Percentiles rank a stretch among this genome's conserved stretches.
Conservation (phyloP, 129 eudicot species). For the Cynara cardunculus region DNA sequence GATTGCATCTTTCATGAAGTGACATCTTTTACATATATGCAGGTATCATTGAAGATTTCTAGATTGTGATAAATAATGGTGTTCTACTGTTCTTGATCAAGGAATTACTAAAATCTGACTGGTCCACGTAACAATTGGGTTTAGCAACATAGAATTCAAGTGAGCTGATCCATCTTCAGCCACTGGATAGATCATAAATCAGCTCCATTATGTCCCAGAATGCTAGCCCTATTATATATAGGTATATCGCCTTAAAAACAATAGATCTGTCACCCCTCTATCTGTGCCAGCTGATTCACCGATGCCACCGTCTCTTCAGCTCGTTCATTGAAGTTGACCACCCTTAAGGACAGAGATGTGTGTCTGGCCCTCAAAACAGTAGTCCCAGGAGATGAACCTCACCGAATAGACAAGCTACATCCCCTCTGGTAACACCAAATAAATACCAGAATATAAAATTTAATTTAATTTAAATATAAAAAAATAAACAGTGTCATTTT, state of each 20-base stretch:
- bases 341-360: background rate
- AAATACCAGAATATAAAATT: background rate
- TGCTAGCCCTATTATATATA: background rate
- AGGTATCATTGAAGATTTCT: conserved; percentile 6
- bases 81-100: background rate
- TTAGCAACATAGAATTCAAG: background rate
- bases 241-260: background rate
- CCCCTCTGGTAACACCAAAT: background rate
- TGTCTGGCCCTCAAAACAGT: background rate
- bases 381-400: background rate
- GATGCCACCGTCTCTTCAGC: background rate
- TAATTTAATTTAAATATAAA: background rate
- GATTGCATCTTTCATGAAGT: conserved; percentile 1
- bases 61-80: background rate
- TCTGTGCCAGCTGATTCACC: background rate
- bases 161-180: background rate
- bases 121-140: conserved; percentile 6
- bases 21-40: conserved; percentile 12
- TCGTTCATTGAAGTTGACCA: background rate
- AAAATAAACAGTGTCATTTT: background rate
- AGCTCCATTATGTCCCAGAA: background rate
- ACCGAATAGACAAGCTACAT: background rate
- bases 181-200: background rate
- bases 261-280: background rate
- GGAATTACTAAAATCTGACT: background rate